Conservation (phyloP, 2,329 filamentous ascomycete genomes). For the Colletotrichum tamarilloi region DNA sequence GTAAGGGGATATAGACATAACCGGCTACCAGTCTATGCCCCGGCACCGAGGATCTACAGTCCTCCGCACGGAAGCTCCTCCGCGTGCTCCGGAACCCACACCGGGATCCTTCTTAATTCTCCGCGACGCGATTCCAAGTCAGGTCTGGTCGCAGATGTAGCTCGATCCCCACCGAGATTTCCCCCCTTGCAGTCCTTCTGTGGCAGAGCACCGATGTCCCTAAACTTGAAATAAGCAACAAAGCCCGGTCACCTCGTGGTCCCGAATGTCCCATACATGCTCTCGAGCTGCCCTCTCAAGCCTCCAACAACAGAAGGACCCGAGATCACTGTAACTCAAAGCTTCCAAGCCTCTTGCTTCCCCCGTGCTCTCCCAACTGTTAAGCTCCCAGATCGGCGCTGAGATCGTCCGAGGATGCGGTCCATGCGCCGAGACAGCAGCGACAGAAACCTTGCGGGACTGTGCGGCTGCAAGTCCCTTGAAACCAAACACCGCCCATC, state of each 20-base stretch:
- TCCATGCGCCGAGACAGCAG: constrained; percentile 30
- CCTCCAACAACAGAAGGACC: neutral
- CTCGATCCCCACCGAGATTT: constrained; percentile 21
- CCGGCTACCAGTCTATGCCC: neutral
- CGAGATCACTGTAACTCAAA: neutral
- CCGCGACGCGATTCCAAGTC: neutral
- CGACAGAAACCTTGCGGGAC: constrained; percentile 9
- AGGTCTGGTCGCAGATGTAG: neutral
- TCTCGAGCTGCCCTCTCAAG: neutral
- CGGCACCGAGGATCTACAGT: neutral
- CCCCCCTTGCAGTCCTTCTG: constrained; percentile 16
- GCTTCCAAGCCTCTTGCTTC: neutral
- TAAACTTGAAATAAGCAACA: constrained; percentile 10
- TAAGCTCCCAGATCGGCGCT: constrained; percentile 18
- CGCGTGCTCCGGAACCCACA: neutral
- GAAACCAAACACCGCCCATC: constrained; percentile 33
- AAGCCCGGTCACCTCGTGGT: neutral
- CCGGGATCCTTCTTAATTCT: neutral
- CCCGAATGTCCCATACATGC: neutral
- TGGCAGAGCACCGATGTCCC: constrained; percentile 18
- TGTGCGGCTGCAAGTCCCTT: constrained; percentile 31
- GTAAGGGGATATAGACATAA: neutral
- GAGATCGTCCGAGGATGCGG: constrained; percentile 34
- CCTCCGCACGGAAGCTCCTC: neutral
- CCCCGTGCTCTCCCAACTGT: neutral